Base-by-base conservation (phyloP, 163 green algal species). In the Chlamydomonas reinhardtii region DNA sequence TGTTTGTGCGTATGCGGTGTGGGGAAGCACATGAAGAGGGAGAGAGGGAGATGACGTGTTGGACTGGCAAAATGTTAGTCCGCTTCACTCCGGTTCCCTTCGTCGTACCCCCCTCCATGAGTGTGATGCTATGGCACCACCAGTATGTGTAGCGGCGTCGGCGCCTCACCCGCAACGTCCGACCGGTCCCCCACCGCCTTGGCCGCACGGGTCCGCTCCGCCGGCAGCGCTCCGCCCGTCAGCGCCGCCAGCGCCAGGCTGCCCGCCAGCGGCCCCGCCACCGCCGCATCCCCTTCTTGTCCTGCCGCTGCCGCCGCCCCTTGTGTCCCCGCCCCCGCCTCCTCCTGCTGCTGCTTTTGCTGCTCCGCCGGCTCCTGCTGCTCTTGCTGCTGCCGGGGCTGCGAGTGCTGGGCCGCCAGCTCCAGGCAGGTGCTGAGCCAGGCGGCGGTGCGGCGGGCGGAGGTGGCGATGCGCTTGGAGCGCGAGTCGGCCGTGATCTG, bases 351-450 rank as follows among this genome's bases (percentile, higher is more conserved):
- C 35, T n/a, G n/a, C n/a, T n/a, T n/a, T n/a, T n/a, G n/a, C n/a
- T n/a, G n/a, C n/a, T n/a, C 34, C 54, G 90, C 73, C 59, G 75
- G 69, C 35, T 73, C 59, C 48, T 62, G 12, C 61, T 64, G 39
- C n/a, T 74, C 29, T 64, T 75, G 76, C 39, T 84, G 76, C 48
- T 62, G 48, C 64, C 66, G 65, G 34, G 24, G 65, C 69, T 71
- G 74, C 25, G 32, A 71, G 74, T 48, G 29, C 25, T 27, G 17
- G 29, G 15, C 34, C 54, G 90, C 73, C 59, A 77, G 69, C 35
- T 73, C 59, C 48, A 95, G 73, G 89, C 92, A 95, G 14, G 81
- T 77, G 32, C 92, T 74, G 27, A 95, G 86, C 94, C 94, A 97
- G 27, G 75, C 73, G 2, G 92, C 68, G 22, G 82, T 95, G 27